phyloP scores from a whole-genome alignment of 2,329 filamentous ascomycete species.

The Penicillium sp. region DNA sequence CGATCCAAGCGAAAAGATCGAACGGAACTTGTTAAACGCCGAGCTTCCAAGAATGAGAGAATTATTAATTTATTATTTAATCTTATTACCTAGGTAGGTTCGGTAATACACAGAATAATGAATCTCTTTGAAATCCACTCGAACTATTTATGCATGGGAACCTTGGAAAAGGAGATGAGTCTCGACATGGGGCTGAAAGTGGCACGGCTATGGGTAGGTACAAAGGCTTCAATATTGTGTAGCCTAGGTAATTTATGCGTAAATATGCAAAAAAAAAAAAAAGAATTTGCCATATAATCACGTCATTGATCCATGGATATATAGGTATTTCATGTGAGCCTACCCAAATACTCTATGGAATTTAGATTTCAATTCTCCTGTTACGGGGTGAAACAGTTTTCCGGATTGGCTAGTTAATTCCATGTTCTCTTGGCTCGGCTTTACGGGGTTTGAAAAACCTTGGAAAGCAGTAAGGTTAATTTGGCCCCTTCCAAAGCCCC shows the following conservation, averaged over 20 bases:
- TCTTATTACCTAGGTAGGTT: not conserved
- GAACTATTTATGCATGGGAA: conserved; percentile 18
- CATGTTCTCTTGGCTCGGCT: conserved; percentile 20
- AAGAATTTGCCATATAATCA: conserved; percentile 1
- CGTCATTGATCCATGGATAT: not conserved
- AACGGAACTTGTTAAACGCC: conserved; percentile 26
- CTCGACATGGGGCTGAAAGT: not conserved
- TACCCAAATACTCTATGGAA: not conserved
- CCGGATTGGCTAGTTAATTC: not conserved
- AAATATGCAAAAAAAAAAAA: not conserved
- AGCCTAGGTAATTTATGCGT: conserved; percentile 3
- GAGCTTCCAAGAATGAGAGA: conserved; percentile 20
- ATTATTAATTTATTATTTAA: not conserved
- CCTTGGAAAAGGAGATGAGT: conserved; percentile 14
- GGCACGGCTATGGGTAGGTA: not conserved
- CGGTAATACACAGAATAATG: conserved; percentile 10
- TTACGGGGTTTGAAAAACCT: conserved; percentile 21
- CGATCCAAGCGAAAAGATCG: conserved; percentile 18
- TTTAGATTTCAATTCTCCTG: not conserved
- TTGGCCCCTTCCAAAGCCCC: conserved; percentile 14
- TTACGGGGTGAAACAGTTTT: conserved; percentile 1
- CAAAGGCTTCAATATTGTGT: conserved; percentile 4
- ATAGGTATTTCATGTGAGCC: not conserved
- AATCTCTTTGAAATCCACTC: conserved; percentile 15
- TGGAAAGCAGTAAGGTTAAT: conserved; percentile 20